Conservation (phyloP, 495 filamentous ascomycete species). For the Aspergillus sparsus region DNA sequence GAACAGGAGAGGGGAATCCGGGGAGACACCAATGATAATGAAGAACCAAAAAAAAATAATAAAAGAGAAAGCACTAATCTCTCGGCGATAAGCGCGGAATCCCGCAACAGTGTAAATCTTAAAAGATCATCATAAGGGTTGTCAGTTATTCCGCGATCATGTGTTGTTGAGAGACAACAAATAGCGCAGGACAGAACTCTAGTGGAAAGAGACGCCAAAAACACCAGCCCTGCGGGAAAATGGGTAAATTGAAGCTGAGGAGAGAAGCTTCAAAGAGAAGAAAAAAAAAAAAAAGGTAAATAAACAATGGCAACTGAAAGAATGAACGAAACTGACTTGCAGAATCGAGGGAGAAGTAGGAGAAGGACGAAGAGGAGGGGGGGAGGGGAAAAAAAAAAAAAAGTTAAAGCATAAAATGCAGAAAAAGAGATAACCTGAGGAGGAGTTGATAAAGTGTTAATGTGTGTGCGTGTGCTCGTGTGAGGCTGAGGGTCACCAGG, state of each 20-base stretch:
- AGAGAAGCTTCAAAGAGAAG: background rate
- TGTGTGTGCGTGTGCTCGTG: background rate
- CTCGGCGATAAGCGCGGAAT: slow-evolving; percentile 21
- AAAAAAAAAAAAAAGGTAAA: slow-evolving; percentile 8
- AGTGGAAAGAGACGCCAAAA: slow-evolving; percentile 11
- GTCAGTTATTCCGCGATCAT: slow-evolving; percentile 12
- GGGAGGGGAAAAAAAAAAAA: background rate
- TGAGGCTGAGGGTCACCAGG: slow-evolving; percentile 22
- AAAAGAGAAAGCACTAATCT: background rate
- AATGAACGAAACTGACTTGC: no score
- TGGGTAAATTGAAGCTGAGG: background rate
- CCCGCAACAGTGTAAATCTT: slow-evolving; percentile 19
- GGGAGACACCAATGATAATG: background rate
- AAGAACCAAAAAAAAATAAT: slow-evolving; percentile 1
- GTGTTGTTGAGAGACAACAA: background rate
- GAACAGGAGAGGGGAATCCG: background rate
- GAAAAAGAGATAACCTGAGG: slow-evolving; percentile 11
- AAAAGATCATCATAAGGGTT: slow-evolving; percentile 25
- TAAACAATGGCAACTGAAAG: no score
- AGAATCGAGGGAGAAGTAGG: background rate
- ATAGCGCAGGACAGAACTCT: background rate
- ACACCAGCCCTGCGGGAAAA: slow-evolving; percentile 14
- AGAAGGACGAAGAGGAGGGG: slow-evolving; percentile 5
- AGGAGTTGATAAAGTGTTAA: background rate
- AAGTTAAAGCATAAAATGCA: slow-evolving; percentile 3